Percentiles rank a stretch among this genome's conserved stretches.
These are phyloP conservation scores for Corymbia citriodora DNA, from an alignment of 441 rosid species.

Conservation along the genomic window DNA sequence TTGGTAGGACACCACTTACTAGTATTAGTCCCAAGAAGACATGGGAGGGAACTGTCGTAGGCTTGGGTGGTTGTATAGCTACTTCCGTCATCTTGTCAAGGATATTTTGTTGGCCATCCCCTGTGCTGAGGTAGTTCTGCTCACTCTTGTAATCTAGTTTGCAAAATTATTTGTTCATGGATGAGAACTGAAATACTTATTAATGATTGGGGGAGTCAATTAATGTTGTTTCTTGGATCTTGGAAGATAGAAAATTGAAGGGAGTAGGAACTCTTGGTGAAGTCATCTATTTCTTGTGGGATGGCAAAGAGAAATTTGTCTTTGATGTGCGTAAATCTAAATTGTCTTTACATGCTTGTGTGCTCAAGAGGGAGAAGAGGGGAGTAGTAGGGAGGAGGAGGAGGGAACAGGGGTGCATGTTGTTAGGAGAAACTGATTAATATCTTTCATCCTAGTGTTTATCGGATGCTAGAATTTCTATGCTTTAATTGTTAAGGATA, in stretches of 20 bases:
- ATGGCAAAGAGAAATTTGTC: not conserved
- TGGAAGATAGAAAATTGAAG: not conserved
- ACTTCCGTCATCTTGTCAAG: conserved; percentile 52
- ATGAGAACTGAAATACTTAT: not conserved
- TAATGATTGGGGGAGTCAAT: not conserved
- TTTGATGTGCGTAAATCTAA: not conserved
- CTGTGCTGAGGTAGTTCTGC: conserved; percentile 54
- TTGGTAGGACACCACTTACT: conserved; percentile 82
- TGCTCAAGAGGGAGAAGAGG: not conserved
- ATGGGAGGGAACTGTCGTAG: conserved; percentile 90
- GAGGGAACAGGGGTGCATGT: not conserved
- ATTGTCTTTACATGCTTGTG: not conserved
- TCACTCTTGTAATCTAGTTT: not conserved
- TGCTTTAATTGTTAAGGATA: not conserved
- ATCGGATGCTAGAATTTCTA: not conserved
- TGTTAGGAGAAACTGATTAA: not conserved
- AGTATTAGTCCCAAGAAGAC: conserved; percentile 91
- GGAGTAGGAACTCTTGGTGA: not conserved
- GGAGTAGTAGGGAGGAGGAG: not conserved
- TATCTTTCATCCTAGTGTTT: not conserved
- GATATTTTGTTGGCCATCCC: conserved; percentile 70
- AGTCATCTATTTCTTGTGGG: not conserved
- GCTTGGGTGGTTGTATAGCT: conserved; percentile 82
- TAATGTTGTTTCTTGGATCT: not conserved
- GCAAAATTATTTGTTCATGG: not conserved